phyloP scores from a whole-genome alignment of 1,284 basidiomycete genomes.

The Melampsora larici-populina region DNA sequence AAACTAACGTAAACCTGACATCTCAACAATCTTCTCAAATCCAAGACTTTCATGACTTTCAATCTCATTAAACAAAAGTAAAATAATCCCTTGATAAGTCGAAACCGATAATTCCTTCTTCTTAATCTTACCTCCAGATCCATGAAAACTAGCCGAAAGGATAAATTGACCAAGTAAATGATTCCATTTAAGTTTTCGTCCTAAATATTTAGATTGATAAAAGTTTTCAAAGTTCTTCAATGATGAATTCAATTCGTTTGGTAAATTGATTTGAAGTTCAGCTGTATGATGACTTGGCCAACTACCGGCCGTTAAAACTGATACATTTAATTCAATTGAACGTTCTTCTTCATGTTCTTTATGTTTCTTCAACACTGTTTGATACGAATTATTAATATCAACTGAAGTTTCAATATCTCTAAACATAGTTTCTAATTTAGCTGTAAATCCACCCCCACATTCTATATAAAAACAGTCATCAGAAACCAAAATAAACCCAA shows the following conservation, averaged over 20 bases:
- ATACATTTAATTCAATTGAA: conserved; percentile 58
- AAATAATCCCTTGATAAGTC: conserved; percentile 78
- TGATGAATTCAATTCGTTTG: conserved; percentile 5
- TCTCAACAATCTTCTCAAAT: conserved; percentile 67
- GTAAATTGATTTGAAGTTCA: conserved; percentile 45
- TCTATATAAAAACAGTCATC: conserved; percentile 56
- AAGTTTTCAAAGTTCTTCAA: conserved; percentile 48
- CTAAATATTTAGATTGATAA: conserved; percentile 50
- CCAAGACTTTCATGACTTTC: conserved; percentile 58
- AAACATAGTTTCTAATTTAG: conserved; percentile 85
- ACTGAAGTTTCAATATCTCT: conserved; percentile 72
- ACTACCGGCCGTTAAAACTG: conserved; percentile 60
- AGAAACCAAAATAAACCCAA: too few relatives aligned
- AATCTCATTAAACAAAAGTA: conserved; percentile 83
- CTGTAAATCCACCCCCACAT: conserved; percentile 78
- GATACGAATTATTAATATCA: conserved; percentile 58
- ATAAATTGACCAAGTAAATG: conserved; percentile 51
- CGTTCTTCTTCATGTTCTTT: background rate
- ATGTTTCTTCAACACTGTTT: background rate
- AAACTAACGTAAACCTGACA: conserved; percentile 70
- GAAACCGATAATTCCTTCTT: conserved; percentile 85
- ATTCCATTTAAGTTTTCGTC: conserved; percentile 51
- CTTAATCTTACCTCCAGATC: conserved; percentile 55
- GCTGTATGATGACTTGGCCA: conserved; percentile 58
- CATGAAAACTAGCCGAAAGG: conserved; percentile 47